These are phyloP conservation scores for Cladosporium sp. DNA, from an alignment of 2,329 filamentous ascomycete species.

Conservation along the genomic window DNA sequence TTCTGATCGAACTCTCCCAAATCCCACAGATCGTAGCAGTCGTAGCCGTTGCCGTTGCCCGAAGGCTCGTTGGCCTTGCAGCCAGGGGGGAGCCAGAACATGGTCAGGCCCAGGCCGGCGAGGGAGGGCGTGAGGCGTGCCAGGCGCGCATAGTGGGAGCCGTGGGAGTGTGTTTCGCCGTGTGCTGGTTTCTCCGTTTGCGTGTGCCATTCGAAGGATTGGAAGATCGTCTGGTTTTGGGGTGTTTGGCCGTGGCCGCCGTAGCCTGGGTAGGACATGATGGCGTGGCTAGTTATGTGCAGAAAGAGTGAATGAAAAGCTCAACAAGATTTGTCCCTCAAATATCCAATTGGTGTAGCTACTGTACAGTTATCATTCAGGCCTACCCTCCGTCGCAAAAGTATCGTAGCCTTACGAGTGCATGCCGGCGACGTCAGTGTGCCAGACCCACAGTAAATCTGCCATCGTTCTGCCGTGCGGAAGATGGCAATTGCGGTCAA, in stretches of 20 bases:
- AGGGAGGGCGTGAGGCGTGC: slow-evolving; percentile 24
- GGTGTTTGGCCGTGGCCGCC: slow-evolving; percentile 17
- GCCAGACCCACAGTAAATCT: slow-evolving; percentile 8
- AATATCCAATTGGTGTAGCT: too few species aligned
- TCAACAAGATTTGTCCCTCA: too few species aligned
- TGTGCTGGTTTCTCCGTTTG: slow-evolving; percentile 39
- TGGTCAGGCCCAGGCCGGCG: slow-evolving; percentile 54
- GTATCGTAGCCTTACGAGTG: background rate
- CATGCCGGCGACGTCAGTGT: slow-evolving; percentile 5
- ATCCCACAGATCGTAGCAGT: slow-evolving; percentile 60
- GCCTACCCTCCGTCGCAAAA: background rate
- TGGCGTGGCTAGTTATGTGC: background rate
- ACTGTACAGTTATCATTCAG: too few species aligned
- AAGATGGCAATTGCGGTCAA: slow-evolving; percentile 2
- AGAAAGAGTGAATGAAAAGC: too few species aligned
- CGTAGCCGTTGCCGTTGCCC: slow-evolving; percentile 62
- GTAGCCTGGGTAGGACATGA: background rate
- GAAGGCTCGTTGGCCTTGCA: slow-evolving; percentile 58
- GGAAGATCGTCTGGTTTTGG: slow-evolving; percentile 53
- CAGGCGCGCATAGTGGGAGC: slow-evolving; percentile 33
- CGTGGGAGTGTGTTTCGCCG: slow-evolving; percentile 41
- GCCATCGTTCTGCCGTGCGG: slow-evolving; percentile 5
- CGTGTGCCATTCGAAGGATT: slow-evolving; percentile 71
- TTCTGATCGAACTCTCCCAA: slow-evolving; percentile 73
- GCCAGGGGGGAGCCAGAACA: slow-evolving; percentile 65